Evolutionary conservation across 2,329 filamentous ascomycete genomes (phyloP), one percentile per base, ranked within the genome.

Genomic region (Colletotrichum eleusines): DNA sequence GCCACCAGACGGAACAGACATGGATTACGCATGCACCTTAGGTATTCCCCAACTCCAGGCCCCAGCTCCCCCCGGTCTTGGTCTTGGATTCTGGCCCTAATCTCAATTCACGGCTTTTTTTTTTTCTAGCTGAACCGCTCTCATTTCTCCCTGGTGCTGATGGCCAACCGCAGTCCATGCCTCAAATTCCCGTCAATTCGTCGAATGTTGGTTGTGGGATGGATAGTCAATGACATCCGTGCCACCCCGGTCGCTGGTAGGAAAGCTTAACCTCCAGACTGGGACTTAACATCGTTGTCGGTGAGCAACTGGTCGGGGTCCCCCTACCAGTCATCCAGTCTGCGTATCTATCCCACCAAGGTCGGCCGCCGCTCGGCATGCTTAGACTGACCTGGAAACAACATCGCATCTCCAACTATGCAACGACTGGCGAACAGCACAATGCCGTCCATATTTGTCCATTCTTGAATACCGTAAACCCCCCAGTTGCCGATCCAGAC

Each of bases 241-340:
- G 68, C 68, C 64, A 71, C 38, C 68, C 68, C 57, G 31, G 68
- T 63, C 58, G 33, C 26, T 51, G 18, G n/a, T 40, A 53, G 20
- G 28, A 71, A 71, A 71, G 58, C 68, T 68, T 71, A 71, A 71
- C 64, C 64, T 71, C 50, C 46, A 31, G 44, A 28, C 35, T 42
- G 68, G 68, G 68, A 68, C 68, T 50, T 55, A 54, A 58, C 38
- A 38, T 33, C 14, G 40, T 51, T 58, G 57, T 42, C 16, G 46
- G 35, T 35, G 28, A 31, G 46, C 16, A 38, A 35, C 40, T 60
- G 46, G 54, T 60, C 12, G 50, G 53, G 62, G 62, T 59, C 33
- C 33, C 62, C 63, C 64, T 31, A 38, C 54, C 48, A 57, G 14
- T 26, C n/a, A 51, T 31, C 28, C 42, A 62, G 31, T 42, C 42